phyloP scores from a whole-genome alignment of 148 eudicot genomes.

The Polygonum aviculare region DNA sequence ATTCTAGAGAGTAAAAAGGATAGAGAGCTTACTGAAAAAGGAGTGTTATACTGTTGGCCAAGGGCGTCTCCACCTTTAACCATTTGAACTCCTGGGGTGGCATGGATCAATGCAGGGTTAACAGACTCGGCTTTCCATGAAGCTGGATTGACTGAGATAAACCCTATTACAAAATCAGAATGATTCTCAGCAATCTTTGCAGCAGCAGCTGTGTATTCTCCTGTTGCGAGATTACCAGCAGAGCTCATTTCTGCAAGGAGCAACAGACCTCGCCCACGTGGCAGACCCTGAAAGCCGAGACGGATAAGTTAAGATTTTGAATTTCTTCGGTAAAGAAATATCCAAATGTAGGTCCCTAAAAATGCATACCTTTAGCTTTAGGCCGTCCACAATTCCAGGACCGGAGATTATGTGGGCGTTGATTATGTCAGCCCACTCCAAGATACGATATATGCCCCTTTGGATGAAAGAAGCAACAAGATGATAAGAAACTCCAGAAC shows the following conservation, averaged over 20 bases:
- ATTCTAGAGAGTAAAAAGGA: background rate
- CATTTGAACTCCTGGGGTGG: constrained; percentile 97
- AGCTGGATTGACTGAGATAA: constrained; percentile 94
- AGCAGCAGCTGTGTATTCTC: constrained; percentile 94
- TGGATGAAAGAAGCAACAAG: constrained; percentile 14
- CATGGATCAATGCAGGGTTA: constrained; percentile 79
- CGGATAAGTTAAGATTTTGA: background rate
- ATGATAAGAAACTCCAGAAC: background rate
- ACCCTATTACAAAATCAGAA: constrained; percentile 93
- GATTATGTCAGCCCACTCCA: constrained; percentile 96
- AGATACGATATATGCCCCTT: constrained; percentile 78
- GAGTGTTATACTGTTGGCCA: constrained; percentile 96
- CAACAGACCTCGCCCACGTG: constrained; percentile 81
- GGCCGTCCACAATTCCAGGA: constrained; percentile 95
- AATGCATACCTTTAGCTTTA: constrained; percentile 62
- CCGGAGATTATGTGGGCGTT: constrained; percentile 97
- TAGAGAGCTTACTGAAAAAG: constrained; percentile 55
- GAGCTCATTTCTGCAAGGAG: constrained; percentile 98
- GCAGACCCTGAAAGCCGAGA: constrained; percentile 49
- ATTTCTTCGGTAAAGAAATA: background rate
- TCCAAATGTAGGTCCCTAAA: background rate
- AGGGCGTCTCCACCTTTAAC: constrained; percentile 88
- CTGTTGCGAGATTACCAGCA: constrained; percentile 88
- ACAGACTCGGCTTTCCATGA: constrained; percentile 75
- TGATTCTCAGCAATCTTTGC: constrained; percentile 83